These are phyloP conservation scores for Mortierella sp. DNA, from an alignment of 371 early-diverging fungal species.

Conservation along the genomic window DNA sequence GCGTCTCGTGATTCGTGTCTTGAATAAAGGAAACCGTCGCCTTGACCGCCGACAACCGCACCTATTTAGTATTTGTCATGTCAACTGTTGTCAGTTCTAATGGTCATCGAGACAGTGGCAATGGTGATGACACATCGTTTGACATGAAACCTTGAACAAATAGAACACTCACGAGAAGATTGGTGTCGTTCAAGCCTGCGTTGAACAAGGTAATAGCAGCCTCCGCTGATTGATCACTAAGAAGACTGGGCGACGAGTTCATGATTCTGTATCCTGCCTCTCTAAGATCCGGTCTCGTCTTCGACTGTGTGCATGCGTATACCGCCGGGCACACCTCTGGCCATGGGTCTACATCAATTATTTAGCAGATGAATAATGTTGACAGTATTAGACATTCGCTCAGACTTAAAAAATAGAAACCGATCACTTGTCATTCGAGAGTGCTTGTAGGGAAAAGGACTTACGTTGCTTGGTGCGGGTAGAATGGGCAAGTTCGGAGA, in stretches of 20 bases:
- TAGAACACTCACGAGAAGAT: conserved; percentile 30
- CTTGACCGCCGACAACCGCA: conserved; percentile 88
- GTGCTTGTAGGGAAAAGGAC: conserved; percentile 7
- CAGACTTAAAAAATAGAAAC: too few species aligned
- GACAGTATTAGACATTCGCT: neutral
- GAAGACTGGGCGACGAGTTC: conserved; percentile 79
- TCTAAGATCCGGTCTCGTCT: conserved; percentile 73
- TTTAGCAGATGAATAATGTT: neutral
- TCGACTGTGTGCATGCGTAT: conserved; percentile 82
- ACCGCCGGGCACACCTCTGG: conserved; percentile 80
- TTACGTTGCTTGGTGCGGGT: conserved; percentile 72
- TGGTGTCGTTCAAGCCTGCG: conserved; percentile 75
- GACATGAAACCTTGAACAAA: neutral
- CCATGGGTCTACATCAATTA: conserved; percentile 72
- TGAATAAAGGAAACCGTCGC: conserved; percentile 86
- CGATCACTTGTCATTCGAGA: neutral
- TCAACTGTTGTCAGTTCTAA: neutral
- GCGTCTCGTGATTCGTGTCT: conserved; percentile 67
- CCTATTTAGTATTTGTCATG: conserved; percentile 56
- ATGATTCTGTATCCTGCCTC: conserved; percentile 93
- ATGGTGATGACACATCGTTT: neutral
- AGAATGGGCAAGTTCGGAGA: conserved; percentile 86
- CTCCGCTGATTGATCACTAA: conserved; percentile 75
- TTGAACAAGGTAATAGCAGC: conserved; percentile 76
- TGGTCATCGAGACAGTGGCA: neutral